A percentile compares a stretch with the other conserved stretches of the same genome.
These are phyloP conservation scores for Kitagawia praeruptora DNA, from an alignment of 129 eudicot genomes.

Conservation along the genomic window DNA sequence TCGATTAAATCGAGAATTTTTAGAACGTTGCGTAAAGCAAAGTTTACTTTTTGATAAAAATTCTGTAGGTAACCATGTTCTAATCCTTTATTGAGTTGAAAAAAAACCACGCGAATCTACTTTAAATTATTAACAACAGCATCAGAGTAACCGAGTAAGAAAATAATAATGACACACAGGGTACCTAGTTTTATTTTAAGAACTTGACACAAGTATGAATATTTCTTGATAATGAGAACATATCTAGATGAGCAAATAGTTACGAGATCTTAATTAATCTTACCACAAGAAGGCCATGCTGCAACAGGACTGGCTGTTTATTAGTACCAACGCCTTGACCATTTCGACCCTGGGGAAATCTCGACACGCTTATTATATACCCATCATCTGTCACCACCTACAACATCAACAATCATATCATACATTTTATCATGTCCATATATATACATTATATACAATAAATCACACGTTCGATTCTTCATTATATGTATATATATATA, in stretches of 20 bases:
- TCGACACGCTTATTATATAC: constrained; percentile 58
- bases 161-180: neutral
- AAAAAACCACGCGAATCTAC: neutral
- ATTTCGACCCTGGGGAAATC: constrained; percentile 46
- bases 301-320: constrained; percentile 66
- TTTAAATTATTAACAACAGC: neutral
- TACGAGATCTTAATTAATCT: neutral
- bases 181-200: too few species aligned
- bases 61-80: neutral
- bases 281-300: constrained; percentile 98
- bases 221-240: too few species aligned
- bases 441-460: neutral
- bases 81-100: neutral
- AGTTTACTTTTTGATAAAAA: neutral
- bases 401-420: neutral
- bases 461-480: too few species aligned
- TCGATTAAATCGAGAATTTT: too few species aligned
- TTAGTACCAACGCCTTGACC: constrained; percentile 16
- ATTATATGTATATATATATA: too few species aligned
- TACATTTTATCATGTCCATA: neutral
- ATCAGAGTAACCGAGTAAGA: neutral
- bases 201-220: too few species aligned
- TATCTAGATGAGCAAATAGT: too few species aligned
- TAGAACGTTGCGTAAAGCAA: too few species aligned
- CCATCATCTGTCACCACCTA: constrained; percentile 86